phyloP scores from a whole-genome alignment of 345 rosid genomes.

The Eutrema heterophyllum region DNA sequence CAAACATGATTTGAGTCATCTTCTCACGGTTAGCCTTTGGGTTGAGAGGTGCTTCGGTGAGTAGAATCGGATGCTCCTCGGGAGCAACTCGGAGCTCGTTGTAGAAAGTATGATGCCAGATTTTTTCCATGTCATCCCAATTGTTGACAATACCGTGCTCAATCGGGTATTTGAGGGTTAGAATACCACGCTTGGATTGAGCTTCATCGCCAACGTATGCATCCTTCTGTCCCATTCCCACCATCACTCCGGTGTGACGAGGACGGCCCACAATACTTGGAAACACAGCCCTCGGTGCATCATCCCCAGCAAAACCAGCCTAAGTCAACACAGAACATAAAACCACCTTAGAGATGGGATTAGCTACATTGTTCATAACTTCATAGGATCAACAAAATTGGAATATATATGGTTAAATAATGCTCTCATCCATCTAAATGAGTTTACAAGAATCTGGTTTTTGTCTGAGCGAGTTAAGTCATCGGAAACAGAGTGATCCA shows the following conservation, averaged over 20 bases:
- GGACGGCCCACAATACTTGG: constrained; percentile 90
- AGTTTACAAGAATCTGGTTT: neutral
- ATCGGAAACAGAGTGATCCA: neutral
- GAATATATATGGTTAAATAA: neutral
- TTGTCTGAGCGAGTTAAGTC: too few species aligned
- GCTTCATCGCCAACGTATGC: constrained; percentile 89
- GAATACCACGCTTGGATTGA: constrained; percentile 68
- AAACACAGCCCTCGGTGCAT: constrained; percentile 87
- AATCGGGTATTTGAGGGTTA: constrained; percentile 69
- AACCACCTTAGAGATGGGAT: neutral
- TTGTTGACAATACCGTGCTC: constrained; percentile 92
- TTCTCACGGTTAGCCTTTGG: constrained; percentile 95
- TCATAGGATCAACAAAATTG: neutral
- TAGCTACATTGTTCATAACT: neutral
- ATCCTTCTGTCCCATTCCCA: constrained; percentile 79
- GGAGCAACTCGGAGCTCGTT: constrained; percentile 96
- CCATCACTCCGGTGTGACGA: constrained; percentile 87
- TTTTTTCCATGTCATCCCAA: constrained; percentile 96
- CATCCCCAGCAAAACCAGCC: constrained; percentile 99
- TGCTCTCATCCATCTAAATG: neutral
- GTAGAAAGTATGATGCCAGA: constrained; percentile 88
- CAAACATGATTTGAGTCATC: constrained; percentile 94
- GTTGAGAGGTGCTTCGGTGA: constrained; percentile 87
- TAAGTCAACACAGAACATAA: constrained; percentile 43
- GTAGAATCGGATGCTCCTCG: constrained; percentile 69